Evolutionary conservation across 1,284 basidiomycete genomes (phyloP), one percentile per base, ranked within the genome.

Genomic region (Fomitopsis betulina): DNA sequence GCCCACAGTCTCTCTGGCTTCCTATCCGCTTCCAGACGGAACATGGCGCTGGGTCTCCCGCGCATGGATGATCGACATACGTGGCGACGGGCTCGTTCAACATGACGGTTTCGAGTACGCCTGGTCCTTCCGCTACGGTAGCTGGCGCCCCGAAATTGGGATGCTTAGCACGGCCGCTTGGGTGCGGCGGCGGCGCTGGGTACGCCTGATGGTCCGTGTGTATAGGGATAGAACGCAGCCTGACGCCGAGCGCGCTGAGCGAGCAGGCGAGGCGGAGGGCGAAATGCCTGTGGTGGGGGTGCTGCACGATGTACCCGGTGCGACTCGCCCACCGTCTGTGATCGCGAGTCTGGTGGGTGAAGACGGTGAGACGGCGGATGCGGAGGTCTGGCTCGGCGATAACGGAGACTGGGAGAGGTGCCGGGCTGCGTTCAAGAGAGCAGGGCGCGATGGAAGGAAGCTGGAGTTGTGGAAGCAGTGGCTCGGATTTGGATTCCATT

Each of bases 11-110:
- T 79, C 85, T 9, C 77, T 90, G 6, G 70, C 73, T 4, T 80
- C 82, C 53, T 93, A 87, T 64, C 86, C 88, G n/a, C 79, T 93
- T 25, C 91, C 90, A 1, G 88, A 91, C 64, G 89, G 88, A 25
- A 82, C 79, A 12, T 93, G 91, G 91, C 79, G 73, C 47, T 93
- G 90, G 90, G 83, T 91, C 2, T 90, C 88, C 38, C 79, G 80
- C 37, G 73, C 80, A 7, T 93, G 90, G 90, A 89, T 93, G 87
- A 83, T 92, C 58, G 91, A 93, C 73, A 93, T 93, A 90, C 85
- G 86, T 40, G 80, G 83, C 21, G 83, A 88, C 62, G 88, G 87
- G 53, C 80, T 86, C 64, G 86, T 91, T 5, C 86, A 90, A 65
- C 80, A 88, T 63, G 90, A 93, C 64, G 90, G 90, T 40, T 93